Conservation (phyloP, 2,329 filamentous ascomycete genomes). For the Pseudogymnoascus sp. region DNA sequence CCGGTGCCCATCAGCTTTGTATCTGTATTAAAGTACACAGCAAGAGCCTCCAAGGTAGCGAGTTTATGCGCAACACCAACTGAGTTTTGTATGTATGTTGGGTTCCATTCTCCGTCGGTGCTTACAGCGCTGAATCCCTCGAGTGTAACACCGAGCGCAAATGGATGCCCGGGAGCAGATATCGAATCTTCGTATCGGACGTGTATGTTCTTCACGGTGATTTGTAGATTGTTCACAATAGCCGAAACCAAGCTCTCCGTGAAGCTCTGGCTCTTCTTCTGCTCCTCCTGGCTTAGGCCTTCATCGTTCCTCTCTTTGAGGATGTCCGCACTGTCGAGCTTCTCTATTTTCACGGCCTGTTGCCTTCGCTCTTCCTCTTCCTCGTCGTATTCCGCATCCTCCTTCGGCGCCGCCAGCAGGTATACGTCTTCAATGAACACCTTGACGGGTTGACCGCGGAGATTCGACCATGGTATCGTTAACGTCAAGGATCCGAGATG, state of each 20-base stretch:
- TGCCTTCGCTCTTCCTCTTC: constrained; percentile 82
- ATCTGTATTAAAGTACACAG: constrained; percentile 98
- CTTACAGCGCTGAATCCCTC: constrained; percentile 96
- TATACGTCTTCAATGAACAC: constrained; percentile 97
- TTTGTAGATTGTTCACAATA: constrained; percentile 96
- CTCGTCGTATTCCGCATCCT: constrained; percentile 86
- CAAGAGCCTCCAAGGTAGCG: constrained; percentile 78
- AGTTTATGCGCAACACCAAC: constrained; percentile 83
- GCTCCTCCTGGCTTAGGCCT: constrained; percentile 87
- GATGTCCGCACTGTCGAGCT: constrained; percentile 91
- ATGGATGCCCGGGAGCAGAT: constrained; percentile 88
- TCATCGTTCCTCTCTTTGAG: constrained; percentile 88
- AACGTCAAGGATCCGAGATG: constrained; percentile 88
- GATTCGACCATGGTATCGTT: constrained; percentile 93
- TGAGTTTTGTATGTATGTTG: constrained; percentile 89
- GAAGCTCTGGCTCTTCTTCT: constrained; percentile 96
- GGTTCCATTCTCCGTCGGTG: constrained; percentile 89
- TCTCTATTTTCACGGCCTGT: constrained; percentile 96
- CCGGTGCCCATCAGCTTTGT: constrained; percentile 74
- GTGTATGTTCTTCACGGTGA: constrained; percentile 97
- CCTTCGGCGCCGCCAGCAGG: constrained; percentile 86
- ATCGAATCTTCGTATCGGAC: constrained; percentile 97
- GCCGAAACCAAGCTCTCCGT: constrained; percentile 91
- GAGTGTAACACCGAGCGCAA: constrained; percentile 83
- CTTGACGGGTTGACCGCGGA: constrained; percentile 88